Percentiles rank a stretch among this genome's conserved stretches.
These are phyloP conservation scores for Lactuca saligna DNA, from an alignment of 129 eudicot genomes.

Conservation along the genomic window DNA sequence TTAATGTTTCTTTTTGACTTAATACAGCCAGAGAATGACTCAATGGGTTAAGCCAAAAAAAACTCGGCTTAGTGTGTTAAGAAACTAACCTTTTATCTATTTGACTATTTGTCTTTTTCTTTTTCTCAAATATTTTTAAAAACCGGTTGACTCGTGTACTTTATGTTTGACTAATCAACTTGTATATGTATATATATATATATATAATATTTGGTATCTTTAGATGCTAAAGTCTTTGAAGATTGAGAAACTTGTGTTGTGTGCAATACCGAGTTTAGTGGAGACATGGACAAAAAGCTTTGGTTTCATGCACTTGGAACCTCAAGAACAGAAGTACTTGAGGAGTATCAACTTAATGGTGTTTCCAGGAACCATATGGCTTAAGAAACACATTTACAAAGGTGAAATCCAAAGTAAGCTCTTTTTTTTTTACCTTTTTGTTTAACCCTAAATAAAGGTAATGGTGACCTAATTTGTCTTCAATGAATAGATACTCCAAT, in stretches of 20 bases:
- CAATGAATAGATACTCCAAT: slow-evolving; percentile 20
- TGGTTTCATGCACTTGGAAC: slow-evolving; percentile 74
- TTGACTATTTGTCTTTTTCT: neutral
- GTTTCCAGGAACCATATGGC: slow-evolving; percentile 87
- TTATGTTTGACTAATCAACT: slow-evolving; percentile 17
- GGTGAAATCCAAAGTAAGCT: slow-evolving; percentile 25
- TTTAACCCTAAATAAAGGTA: neutral
- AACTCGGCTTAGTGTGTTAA: too few species aligned
- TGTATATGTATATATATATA: too few species aligned
- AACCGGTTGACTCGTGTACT: neutral
- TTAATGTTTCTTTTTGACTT: too few species aligned
- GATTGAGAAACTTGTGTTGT: slow-evolving; percentile 80
- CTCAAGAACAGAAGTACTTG: slow-evolving; percentile 54
- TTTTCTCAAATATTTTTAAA: neutral
- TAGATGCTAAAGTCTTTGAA: slow-evolving; percentile 79
- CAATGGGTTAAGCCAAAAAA: too few species aligned
- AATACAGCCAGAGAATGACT: too few species aligned
- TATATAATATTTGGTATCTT: neutral
- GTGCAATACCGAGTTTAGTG: slow-evolving; percentile 70
- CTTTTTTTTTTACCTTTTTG: neutral
- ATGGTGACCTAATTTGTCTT: neutral
- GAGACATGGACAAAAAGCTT: slow-evolving; percentile 83
- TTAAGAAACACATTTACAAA: slow-evolving; percentile 58
- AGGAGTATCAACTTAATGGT: slow-evolving; percentile 72
- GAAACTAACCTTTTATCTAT: neutral